These are phyloP conservation scores for Lyophyllum shimeji DNA, from an alignment of 768 basidiomycete species.

Conservation along the genomic window DNA sequence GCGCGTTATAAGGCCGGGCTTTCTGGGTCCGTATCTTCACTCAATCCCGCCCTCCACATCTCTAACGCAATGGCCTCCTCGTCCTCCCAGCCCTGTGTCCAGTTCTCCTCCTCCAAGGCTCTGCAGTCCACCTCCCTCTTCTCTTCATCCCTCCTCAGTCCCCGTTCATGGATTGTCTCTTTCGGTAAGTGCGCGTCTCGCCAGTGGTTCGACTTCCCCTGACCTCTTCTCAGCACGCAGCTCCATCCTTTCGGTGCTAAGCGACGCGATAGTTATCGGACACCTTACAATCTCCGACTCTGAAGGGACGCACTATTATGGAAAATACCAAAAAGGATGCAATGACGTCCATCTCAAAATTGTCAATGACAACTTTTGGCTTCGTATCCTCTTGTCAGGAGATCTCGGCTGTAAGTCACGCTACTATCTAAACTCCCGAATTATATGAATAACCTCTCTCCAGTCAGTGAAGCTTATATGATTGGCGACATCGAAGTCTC, in stretches of 20 bases:
- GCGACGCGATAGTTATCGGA: constrained; percentile 57
- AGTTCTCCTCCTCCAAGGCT: constrained; percentile 42
- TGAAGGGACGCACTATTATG: constrained; percentile 59
- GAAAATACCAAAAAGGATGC: constrained; percentile 54
- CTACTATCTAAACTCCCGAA: not conserved
- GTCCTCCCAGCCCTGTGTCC: constrained; percentile 39
- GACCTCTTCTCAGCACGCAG: constrained; percentile 44
- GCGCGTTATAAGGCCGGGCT: constrained; percentile 24
- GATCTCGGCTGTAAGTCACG: constrained; percentile 62
- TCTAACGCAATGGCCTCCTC: constrained; percentile 35
- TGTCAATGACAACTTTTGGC: constrained; percentile 64
- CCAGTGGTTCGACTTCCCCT: constrained; percentile 6
- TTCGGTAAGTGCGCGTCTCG: constrained; percentile 38
- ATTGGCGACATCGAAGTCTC: constrained; percentile 65
- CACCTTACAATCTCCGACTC: constrained; percentile 63
- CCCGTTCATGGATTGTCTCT: constrained; percentile 47
- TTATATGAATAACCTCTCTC: constrained; percentile 10
- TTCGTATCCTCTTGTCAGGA: constrained; percentile 62
- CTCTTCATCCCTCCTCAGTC: constrained; percentile 43
- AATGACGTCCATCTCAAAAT: constrained; percentile 62
- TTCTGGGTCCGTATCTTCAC: constrained; percentile 19
- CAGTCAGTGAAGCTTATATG: constrained; percentile 78
- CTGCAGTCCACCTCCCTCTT: constrained; percentile 44
- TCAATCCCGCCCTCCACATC: constrained; percentile 22
- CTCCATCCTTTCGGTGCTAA: constrained; percentile 59